A percentile compares a stretch with the other conserved stretches of the same genome.
phyloP scores from a whole-genome alignment of 1,284 basidiomycete species.

The Sparassis latifolia region DNA sequence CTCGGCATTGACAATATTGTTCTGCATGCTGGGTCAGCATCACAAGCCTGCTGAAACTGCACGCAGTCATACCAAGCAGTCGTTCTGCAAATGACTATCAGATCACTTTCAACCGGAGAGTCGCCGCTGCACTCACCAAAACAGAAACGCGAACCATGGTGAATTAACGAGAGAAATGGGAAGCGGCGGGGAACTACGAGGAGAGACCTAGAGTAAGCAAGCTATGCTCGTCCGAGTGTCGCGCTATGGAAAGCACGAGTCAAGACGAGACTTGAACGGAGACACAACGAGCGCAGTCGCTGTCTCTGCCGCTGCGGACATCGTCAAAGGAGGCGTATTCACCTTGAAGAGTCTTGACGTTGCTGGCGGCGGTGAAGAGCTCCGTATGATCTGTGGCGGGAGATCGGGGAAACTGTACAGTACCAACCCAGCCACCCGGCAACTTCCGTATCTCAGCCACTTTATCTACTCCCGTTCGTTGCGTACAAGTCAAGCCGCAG shows the following conservation, averaged over 20 bases:
- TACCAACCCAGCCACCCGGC: slow-evolving; percentile 14
- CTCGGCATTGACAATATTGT: slow-evolving; percentile 98
- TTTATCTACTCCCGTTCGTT: slow-evolving; percentile 8
- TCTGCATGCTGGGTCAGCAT: slow-evolving; percentile 33
- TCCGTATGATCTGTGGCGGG: slow-evolving; percentile 7
- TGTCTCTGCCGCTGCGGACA: too few species aligned
- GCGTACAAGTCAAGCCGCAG: slow-evolving; percentile 14
- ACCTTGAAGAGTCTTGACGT: slow-evolving; percentile 28
- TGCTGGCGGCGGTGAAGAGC: not conserved
- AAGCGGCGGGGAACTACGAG: slow-evolving; percentile 13
- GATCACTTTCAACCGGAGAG: not conserved
- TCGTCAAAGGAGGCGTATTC: slow-evolving; percentile 19
- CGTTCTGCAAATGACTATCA: slow-evolving; percentile 48
- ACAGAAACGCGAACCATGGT: slow-evolving; percentile 85
- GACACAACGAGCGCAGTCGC: too few species aligned
- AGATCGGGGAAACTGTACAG: slow-evolving; percentile 7
- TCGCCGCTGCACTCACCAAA: slow-evolving; percentile 45
- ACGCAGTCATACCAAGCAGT: slow-evolving; percentile 58
- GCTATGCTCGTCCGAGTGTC: slow-evolving; percentile 71
- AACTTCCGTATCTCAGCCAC: slow-evolving; percentile 1
- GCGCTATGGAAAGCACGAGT: slow-evolving; percentile 74
- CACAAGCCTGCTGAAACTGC: not conserved
- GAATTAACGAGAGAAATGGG: slow-evolving; percentile 12
- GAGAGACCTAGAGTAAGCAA: slow-evolving; percentile 29
- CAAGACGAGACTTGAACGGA: slow-evolving; percentile 48